Evolutionary conservation across 805 yeast genomes (phyloP).

Genomic region (Tetrapisispora taiwanensis): DNA sequence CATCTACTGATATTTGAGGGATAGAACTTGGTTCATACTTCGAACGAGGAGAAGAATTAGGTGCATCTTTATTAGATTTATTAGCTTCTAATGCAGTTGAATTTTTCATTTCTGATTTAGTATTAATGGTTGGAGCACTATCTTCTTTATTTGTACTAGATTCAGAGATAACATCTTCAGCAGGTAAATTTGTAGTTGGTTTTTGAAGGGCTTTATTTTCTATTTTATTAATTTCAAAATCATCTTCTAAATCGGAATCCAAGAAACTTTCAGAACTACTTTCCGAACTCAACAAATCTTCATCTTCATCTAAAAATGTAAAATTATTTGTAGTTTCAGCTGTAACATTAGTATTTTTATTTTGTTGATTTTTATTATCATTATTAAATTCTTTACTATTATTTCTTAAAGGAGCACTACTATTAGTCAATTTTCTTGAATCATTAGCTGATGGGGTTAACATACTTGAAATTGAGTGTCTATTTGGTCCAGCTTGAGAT

Average conservation of each 20-base stretch:
- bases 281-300: slow-evolving; percentile 37
- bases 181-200: neutral
- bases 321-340: slow-evolving; percentile 8
- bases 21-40: slow-evolving; percentile 2
- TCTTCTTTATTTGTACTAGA: neutral
- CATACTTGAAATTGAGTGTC: neutral
- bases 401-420: neutral
- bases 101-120: neutral
- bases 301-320: slow-evolving; percentile 36
- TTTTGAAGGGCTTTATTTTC: neutral
- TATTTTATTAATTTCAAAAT: neutral
- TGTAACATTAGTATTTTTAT: neutral
- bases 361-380: neutral
- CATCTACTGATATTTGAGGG: neutral
- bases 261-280: slow-evolving; percentile 17
- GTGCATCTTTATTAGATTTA: neutral
- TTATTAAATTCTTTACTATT: neutral
- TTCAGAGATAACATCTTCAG: neutral
- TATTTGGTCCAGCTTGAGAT: neutral
- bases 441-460: neutral
- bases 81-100: neutral
- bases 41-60: neutral
- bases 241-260: slow-evolving; percentile 21
- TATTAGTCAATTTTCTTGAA: neutral
- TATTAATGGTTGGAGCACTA: neutral